Evolutionary conservation across 2,329 filamentous ascomycete genomes (phyloP).

Genomic region (Fragosphaeria purpurea): DNA sequence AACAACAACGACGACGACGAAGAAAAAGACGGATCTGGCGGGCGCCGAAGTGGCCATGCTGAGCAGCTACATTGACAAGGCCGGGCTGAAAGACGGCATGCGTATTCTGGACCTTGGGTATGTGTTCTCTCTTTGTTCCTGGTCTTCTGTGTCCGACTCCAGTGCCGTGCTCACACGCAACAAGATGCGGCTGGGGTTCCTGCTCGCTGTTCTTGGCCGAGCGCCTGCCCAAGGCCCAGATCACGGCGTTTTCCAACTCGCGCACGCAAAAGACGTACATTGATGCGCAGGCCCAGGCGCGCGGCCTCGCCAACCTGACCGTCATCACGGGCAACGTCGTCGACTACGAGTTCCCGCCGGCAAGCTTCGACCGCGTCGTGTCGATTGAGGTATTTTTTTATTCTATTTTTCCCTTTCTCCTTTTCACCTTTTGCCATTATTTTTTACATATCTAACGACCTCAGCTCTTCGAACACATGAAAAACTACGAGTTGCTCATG

Average conservation of each 20-base stretch:
- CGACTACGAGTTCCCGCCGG: conserved; percentile 51
- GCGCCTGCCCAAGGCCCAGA: conserved; percentile 47
- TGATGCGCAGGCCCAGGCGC: conserved; percentile 44
- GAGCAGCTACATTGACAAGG: conserved; percentile 50
- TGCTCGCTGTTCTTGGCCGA: conserved; percentile 56
- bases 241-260: conserved; percentile 62
- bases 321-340: conserved; percentile 60
- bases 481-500: conserved; percentile 61
- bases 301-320: conserved; percentile 48
- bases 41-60: conserved; percentile 60
- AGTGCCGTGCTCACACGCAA: not conserved
- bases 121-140: conserved; percentile 15
- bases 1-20: not conserved
- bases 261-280: conserved; percentile 59
- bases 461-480: conserved; percentile 66
- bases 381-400: conserved; percentile 43
- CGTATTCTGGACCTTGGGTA: conserved; percentile 52
- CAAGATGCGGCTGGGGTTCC: conserved; percentile 60
- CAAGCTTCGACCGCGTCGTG: conserved; percentile 53
- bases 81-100: conserved; percentile 50
- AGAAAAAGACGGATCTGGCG: conserved; percentile 47
- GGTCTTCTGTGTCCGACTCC: conserved; percentile 6
- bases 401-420: too few relatives aligned
- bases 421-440: not conserved
- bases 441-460: too few relatives aligned